Evolutionary conservation across 202 grass and related monocot genomes (phyloP).

Genomic region (Saccharum hybrid): DNA sequence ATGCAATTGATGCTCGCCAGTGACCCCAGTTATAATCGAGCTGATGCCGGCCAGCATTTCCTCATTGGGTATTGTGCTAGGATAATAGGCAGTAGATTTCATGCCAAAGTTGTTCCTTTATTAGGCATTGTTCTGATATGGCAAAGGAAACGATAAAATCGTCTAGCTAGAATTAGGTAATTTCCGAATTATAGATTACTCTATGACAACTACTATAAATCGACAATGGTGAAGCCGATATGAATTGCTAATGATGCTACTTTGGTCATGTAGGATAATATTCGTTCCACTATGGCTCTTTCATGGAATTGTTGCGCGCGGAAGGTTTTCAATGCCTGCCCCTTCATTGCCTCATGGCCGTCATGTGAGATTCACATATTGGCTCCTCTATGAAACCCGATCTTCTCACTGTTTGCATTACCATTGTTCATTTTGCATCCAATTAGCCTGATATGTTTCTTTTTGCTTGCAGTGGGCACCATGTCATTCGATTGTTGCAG

Average conservation of each 20-base stretch:
- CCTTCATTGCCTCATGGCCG: slow-evolving; percentile 93
- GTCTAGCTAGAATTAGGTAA: slow-evolving; percentile 19
- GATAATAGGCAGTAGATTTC: not conserved
- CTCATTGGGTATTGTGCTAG: not conserved
- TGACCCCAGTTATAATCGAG: not conserved
- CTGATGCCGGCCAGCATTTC: not conserved
- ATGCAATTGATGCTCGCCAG: not conserved
- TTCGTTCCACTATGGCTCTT: slow-evolving; percentile 95
- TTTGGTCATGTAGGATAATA: slow-evolving; percentile 66
- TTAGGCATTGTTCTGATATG: slow-evolving; percentile 2
- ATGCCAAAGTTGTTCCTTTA: slow-evolving; percentile 21
- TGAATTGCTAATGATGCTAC: slow-evolving; percentile 27
- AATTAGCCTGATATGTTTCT: slow-evolving; percentile 41
- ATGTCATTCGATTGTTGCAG: slow-evolving; percentile 90
- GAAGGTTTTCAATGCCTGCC: slow-evolving; percentile 96
- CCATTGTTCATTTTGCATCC: slow-evolving; percentile 5
- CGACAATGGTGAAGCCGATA: not conserved
- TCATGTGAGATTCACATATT: slow-evolving; percentile 61
- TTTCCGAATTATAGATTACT: not conserved
- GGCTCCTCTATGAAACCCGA: not conserved
- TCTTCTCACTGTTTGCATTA: not conserved
- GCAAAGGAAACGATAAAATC: not conserved
- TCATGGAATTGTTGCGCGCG: slow-evolving; percentile 73
- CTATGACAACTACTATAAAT: not conserved
- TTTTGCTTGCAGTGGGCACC: slow-evolving; percentile 75